Base-by-base conservation (phyloP, 2,329 filamentous ascomycete species). In the Pestalotiopsis sp. region DNA sequence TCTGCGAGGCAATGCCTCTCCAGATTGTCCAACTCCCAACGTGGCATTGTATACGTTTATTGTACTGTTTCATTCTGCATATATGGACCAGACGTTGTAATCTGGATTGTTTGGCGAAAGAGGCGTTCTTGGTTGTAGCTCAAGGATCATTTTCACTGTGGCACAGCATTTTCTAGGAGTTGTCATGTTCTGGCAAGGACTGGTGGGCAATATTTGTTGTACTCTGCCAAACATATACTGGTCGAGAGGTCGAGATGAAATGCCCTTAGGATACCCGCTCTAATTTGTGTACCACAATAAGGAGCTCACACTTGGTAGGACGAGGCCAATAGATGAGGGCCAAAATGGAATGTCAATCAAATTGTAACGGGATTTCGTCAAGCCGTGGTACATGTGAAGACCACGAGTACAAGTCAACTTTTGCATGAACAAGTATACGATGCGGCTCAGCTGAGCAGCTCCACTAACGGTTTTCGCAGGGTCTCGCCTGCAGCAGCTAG, bases 141-240 rank as follows among this genome's bases (percentile, higher is more conserved):
- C n/a, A 38, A 9, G 36, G 27, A 20, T 62, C 27, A 62, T 62
- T 39, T 39, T 62, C 36, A 36, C n/a, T n/a, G 7, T 36, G 59
- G n/a, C 38, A 57, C 41, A n/a, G 63, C 63, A 49, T 66, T 66
- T 57, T 38, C 41, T 23, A 20, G 39, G 62, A 27, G 62, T 65
- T 45, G 36, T 59, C 23, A 20, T 62, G n/a, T 57, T 56, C 27
- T 41, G 23, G 65, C 65, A 67, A 61, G 65, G 27, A 23, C 25
- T 27, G 65, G 65, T 23, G 27, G 52, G 52, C 17, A 59, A n/a
- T 36, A 36, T 57, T 49, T 58, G 14, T 17, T 56, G 56, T 67
- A 67, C 56, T 41, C 65, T 38, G 36, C 52, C 13, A 67, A 67
- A 36, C 65, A 45, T 23, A 61, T 67, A 67, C 58, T 67, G 52